phyloP scores from a whole-genome alignment of 2,329 filamentous ascomycete species.

The Cladosporium velox region DNA sequence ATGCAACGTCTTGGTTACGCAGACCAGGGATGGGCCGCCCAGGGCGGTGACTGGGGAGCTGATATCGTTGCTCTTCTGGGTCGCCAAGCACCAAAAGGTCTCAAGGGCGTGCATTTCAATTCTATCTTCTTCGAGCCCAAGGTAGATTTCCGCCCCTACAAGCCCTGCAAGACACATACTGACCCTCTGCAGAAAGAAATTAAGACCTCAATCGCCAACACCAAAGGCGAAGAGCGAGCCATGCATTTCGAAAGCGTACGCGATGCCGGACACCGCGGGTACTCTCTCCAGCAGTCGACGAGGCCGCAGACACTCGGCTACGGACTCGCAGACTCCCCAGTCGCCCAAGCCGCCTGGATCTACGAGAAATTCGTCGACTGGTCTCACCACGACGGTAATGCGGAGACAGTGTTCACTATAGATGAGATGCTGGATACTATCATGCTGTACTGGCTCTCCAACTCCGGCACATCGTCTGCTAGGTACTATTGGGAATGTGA shows the following conservation, averaged over 20 bases:
- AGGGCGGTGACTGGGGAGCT: constrained; percentile 23
- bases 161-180: not conserved
- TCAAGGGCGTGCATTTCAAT: constrained; percentile 22
- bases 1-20: constrained; percentile 23
- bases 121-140: not conserved
- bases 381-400: constrained; percentile 20
- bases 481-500: constrained; percentile 32
- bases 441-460: constrained; percentile 34
- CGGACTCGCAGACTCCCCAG: constrained; percentile 28
- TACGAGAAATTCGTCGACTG: constrained; percentile 28
- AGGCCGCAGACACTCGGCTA: constrained; percentile 71
- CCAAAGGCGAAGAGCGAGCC: constrained; percentile 18
- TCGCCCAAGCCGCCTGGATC: constrained; percentile 29
- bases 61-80: constrained; percentile 18
- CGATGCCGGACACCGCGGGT: constrained; percentile 45
- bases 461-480: constrained; percentile 32
- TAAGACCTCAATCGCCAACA: constrained; percentile 21
- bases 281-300: constrained; percentile 62
- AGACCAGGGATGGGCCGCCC: constrained; percentile 19
- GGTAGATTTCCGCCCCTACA: not conserved
- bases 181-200: constrained; percentile 23
- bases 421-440: constrained; percentile 34
- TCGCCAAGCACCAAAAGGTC: constrained; percentile 20
- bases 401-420: constrained; percentile 30
- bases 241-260: constrained; percentile 5